Base-by-base conservation (phyloP, 2,329 filamentous ascomycete genomes). In the Blumeriella jaapii region DNA sequence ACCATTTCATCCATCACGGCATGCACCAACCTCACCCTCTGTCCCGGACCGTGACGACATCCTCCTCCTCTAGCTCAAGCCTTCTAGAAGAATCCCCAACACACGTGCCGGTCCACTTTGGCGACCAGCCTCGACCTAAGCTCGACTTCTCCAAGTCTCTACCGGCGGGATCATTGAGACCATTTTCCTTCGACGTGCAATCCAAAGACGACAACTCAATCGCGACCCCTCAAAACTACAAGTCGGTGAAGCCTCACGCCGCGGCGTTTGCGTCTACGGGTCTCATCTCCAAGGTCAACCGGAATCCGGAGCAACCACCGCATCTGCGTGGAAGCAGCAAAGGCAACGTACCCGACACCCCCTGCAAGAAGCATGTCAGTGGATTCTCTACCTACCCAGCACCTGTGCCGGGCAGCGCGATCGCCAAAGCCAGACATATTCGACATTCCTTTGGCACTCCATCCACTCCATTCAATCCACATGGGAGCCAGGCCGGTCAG, bases 201-300 rank as follows among this genome's bases (percentile, higher is more conserved):
- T 60, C 60, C 6, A 60, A 68, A 8, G 64, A 69, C 27, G 62
- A 67, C 13, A 68, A 66, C 4, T 55, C 58, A 14, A 78, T 84
- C 47, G 78, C 79, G 19, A 93, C 84, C 0, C 84, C 84, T 0
- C 71, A 79, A 35, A 74, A 72, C 36, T 91, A 82, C 61, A 87
- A 84, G 58, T 66, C 74, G 32, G 80, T 75, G 6, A 85, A 78
- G 53, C 81, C 87, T 14, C 69, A 82, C 37, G 78, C 82, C 19
- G 77, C 82, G 25, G 86, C 86, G 5, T 95, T 95, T 60, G 86
- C 85, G 67, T 96, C 91, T 1, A 96, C 91, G 1, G 87, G 89
- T 1, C 65, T 98, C 17, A 80, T 98, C 35, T 95, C 91, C 8
- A 98, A 98, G 62, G 83, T 93, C 58, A 93, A 91, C 53, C 78